These are phyloP conservation scores for Trichoderma sp. DNA, from an alignment of 2,329 filamentous ascomycete genomes.

Conservation along the genomic window DNA sequence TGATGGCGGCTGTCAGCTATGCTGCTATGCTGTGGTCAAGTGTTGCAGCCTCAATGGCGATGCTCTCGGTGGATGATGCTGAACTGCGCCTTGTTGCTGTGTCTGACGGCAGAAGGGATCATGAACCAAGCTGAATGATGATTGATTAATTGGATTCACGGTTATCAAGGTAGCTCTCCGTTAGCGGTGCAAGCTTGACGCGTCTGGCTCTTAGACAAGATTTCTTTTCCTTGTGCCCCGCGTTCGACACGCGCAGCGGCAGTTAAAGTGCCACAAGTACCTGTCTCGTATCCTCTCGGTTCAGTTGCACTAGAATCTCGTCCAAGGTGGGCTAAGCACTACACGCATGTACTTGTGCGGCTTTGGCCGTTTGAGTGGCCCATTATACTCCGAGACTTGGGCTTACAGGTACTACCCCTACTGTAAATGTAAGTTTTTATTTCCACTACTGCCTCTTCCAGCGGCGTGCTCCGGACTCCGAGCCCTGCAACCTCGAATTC, in stretches of 20 bases:
- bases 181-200: constrained; percentile 11
- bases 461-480: constrained; percentile 6
- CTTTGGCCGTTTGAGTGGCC: neutral
- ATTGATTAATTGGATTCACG: neutral
- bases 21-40: neutral
- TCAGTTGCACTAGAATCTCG: neutral
- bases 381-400: neutral
- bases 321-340: neutral
- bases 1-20: constrained; percentile 25
- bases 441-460: neutral
- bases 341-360: neutral
- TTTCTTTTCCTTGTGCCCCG: constrained; percentile 10
- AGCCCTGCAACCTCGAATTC: neutral
- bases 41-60: neutral
- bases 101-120: neutral
- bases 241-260: constrained; percentile 9
- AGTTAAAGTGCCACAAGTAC: neutral
- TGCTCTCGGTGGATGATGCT: neutral
- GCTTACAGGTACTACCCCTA: neutral
- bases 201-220: neutral
- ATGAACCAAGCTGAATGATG: neutral
- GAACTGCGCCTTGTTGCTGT: neutral
- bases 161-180: neutral
- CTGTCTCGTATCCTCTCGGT: neutral
- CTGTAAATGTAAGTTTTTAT: neutral